phyloP scores from a whole-genome alignment of 306 rosid species.

The Psophocarpus tetragonolobus region DNA sequence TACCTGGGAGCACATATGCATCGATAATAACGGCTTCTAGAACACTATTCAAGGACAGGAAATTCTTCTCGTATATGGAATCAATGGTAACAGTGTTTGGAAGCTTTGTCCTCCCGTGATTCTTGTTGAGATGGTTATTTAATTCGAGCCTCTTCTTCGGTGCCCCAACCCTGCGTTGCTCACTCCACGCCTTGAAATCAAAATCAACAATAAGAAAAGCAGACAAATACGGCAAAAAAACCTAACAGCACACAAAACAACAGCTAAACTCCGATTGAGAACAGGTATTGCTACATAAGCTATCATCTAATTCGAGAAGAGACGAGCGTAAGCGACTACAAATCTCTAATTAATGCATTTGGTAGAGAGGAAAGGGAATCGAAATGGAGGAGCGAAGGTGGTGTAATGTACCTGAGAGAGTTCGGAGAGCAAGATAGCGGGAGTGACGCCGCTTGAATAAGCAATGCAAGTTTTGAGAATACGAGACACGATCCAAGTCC shows the following conservation, averaged over 20 bases:
- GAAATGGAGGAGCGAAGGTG: not conserved
- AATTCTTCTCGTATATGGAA: constrained; percentile 76
- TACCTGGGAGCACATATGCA: constrained; percentile 86
- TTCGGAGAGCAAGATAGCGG: constrained; percentile 86
- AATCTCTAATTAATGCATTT: constrained; percentile 19
- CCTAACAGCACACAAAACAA: not conserved
- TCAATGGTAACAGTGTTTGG: constrained; percentile 80
- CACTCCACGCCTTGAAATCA: constrained; percentile 72
- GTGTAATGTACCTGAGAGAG: constrained; percentile 59
- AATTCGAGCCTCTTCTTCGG: constrained; percentile 76
- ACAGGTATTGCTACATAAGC: not conserved
- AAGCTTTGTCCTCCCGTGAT: constrained; percentile 63
- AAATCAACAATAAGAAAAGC: constrained; percentile 17
- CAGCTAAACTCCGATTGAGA: not conserved
- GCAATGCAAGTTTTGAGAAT: constrained; percentile 77
- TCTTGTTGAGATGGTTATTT: constrained; percentile 52
- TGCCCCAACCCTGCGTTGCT: constrained; percentile 67
- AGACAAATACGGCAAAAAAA: not conserved
- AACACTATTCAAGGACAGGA: constrained; percentile 70
- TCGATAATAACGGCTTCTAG: constrained; percentile 75
- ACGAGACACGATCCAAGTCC: constrained; percentile 83
- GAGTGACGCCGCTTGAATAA: constrained; percentile 85
- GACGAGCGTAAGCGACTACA: not conserved
- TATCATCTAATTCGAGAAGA: not conserved
- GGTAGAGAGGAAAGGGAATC: not conserved